Base-by-base conservation (phyloP, 371 early-diverging fungal genomes). In the Nematocida homosporus region DNA sequence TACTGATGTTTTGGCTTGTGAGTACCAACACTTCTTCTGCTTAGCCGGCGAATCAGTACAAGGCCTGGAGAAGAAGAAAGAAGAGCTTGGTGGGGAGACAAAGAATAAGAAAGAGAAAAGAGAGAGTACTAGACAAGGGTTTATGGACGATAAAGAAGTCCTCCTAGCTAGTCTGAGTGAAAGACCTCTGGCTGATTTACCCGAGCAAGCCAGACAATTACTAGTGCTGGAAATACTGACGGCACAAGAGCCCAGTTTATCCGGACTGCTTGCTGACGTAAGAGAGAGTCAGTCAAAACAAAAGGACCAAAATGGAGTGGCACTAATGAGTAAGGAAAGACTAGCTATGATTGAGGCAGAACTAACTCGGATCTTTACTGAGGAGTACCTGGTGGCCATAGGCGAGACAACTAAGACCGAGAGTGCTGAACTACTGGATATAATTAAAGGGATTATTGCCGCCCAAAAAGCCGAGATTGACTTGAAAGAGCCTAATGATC, bases 101-200 rank as follows among this genome's bases (percentile, higher is more conserved):
- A 30, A 23, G 40, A 68, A 68, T 30, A 59, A 52, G 27, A 72
- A 72, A 35, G 75, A 72, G 16, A 72, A 72, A 40, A 72, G 41
- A 61, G 75, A 72, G 42, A 72, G 13, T 5, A 60, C 27, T 0
- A 18, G 50, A 10, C 60, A 72, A 23, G 10, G 44, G 20, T 72
- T 37, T 34, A 20, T 30, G 2, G 44, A 34, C 10, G 23, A 72
- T 6, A 72, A 61, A 34, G 30, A 61, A 54, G 69, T 60, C 38
- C 47, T 2, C 27, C 63, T 51, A 35, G 38, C 32, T 48, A 16
- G 29, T 6, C 16, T 57, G 6, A 20, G 34, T 29, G 54, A 10
- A 20, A 35, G 16, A 8, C 6, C 13, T 23, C 48, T 48, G 48
- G 8, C 16, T 3, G 20, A 52, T 10, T 10, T 30, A 20, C 63